phyloP scores from a whole-genome alignment of 768 basidiomycete genomes.

The Russula dissimulans region DNA sequence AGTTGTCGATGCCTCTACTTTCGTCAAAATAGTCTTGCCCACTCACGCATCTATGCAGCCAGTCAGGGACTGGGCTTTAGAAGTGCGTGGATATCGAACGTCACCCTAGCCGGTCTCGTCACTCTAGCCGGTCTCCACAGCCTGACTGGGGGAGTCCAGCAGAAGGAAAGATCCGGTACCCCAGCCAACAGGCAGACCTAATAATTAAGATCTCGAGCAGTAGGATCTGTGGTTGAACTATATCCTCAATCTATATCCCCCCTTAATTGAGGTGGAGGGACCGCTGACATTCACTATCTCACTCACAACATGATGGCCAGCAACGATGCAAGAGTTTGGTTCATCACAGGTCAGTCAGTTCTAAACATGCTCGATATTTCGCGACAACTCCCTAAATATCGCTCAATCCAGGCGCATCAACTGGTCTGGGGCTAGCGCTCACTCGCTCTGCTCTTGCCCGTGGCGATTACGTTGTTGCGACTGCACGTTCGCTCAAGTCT shows the following conservation, averaged over 20 bases:
- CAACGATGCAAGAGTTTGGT: conserved; percentile 1
- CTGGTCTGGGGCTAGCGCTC: conserved; percentile 11
- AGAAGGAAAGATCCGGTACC: too few relatives aligned
- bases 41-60: too few relatives aligned
- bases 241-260: neutral
- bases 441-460: conserved; percentile 3
- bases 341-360: conserved; percentile 9
- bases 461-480: conserved; percentile 10
- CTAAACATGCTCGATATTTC: neutral
- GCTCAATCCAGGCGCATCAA: neutral
- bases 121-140: too few relatives aligned
- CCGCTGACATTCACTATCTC: neutral
- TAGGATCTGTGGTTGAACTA: neutral
- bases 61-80: too few relatives aligned
- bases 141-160: too few relatives aligned
- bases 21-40: too few relatives aligned
- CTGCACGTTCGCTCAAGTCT: neutral
- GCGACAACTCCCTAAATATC: neutral
- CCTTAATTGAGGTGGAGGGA: neutral
- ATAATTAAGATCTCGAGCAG: too few relatives aligned
- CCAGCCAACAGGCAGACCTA: too few relatives aligned
- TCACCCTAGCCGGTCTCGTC: too few relatives aligned
- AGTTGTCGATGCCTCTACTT: too few relatives aligned
- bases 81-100: too few relatives aligned
- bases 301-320: neutral